Evolutionary conservation across 768 basidiomycete genomes (phyloP).

Genomic region (Pseudohyphozyma bogoriensis): DNA sequence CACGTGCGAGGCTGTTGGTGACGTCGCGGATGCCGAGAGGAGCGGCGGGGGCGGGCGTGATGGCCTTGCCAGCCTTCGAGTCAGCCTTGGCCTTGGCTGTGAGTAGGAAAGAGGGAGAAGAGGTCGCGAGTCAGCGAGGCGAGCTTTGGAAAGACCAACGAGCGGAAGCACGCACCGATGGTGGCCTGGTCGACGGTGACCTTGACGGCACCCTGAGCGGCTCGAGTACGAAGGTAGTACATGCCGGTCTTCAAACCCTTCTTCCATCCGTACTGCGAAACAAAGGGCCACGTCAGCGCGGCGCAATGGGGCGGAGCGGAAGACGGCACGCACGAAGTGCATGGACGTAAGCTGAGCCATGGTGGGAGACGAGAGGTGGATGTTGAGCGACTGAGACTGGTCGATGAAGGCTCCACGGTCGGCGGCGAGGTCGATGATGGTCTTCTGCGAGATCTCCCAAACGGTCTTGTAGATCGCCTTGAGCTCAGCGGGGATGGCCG

Average conservation of each 20-base stretch:
- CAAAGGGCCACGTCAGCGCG: too few species aligned
- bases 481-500: slow-evolving; percentile 74
- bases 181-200: slow-evolving; percentile 63
- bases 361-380: slow-evolving; percentile 81
- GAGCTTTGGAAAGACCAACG: neutral
- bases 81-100: slow-evolving; percentile 37
- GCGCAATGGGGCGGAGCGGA: too few species aligned
- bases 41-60: neutral
- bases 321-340: too few species aligned
- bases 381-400: slow-evolving; percentile 87
- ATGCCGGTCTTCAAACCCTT: slow-evolving; percentile 98
- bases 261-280: slow-evolving; percentile 99
- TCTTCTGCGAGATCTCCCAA: slow-evolving; percentile 99
- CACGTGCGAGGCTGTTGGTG: slow-evolving; percentile 30
- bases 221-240: slow-evolving; percentile 85
- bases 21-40: slow-evolving; percentile 26
- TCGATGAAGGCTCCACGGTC: slow-evolving; percentile 98
- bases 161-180: slow-evolving; percentile 3
- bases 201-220: slow-evolving; percentile 91
- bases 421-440: slow-evolving; percentile 93
- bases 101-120: slow-evolving; percentile 6
- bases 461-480: slow-evolving; percentile 99
- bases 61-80: slow-evolving; percentile 5
- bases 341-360: slow-evolving; percentile 85
- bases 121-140: slow-evolving; percentile 7